Evolutionary conservation across 1,284 basidiomycete species (phyloP), one percentile per base, ranked within the genome.

Genomic region (Cutaneotrichosporon sp.): DNA sequence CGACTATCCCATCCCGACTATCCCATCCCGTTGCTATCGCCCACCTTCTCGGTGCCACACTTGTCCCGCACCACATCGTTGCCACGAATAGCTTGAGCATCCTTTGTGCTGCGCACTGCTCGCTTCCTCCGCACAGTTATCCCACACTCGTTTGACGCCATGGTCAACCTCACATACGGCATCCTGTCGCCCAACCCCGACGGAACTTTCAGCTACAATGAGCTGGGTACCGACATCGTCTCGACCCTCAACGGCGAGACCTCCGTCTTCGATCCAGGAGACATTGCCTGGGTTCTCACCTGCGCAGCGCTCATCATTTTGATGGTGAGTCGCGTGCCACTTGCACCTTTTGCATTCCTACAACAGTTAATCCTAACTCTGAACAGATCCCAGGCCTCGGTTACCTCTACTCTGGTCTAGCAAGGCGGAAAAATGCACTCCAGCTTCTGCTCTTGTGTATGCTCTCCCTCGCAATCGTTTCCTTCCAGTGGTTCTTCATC

Each of bases 401-500:
- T 2, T 93, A 91, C 77, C 83, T 93, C 26, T 94, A 94, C 74
- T 90, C 90, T 35, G 90, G 90, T 55, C 79, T 91, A 12, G 83
- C 87, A 17, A 81, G 89, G 49, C 79, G 90, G 34, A 80, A 80
- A 61, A 80, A 80, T 57, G 79, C 79, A 1, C 69, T 80, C 10
- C 76, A 76, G 38, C 71, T 80, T 12, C 66, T 80, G 3, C 76
- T 79, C 61, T 70, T 80, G 39, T 76, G 76, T 11, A 68, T 81
- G 63, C 86, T 88, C 59, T 85, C 87, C 3, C 78, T 91, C 60
- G 84, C 84, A 55, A 86, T 92, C 60, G 71, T 76, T 29, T 75
- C 72, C 1, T 87, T 96, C 76, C 90, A 93, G 68, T 92, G 88
- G 88, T 90, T 84, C 72, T 85, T 87, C 72, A 86, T 85, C 81